These are phyloP conservation scores for Xylaria flabelliformis DNA, from an alignment of 495 filamentous ascomycete genomes.

Conservation along the genomic window DNA sequence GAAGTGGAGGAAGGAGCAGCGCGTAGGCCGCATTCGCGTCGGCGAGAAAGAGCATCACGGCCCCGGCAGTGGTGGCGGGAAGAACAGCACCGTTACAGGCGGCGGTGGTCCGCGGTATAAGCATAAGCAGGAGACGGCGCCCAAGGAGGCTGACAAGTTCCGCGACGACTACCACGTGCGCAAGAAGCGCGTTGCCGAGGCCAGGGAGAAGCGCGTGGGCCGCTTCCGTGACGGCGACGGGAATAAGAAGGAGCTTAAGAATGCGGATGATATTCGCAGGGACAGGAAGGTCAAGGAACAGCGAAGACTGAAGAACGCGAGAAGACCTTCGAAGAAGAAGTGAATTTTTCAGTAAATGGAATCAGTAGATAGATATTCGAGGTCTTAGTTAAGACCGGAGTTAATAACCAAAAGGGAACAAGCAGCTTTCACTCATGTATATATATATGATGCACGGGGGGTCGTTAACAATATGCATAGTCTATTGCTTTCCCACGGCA, in stretches of 20 bases:
- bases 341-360: background rate
- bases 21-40: conserved; percentile 72
- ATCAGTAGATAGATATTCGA: background rate
- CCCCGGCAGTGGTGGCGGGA: conserved; percentile 43
- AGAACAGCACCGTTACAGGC: conserved; percentile 28
- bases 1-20: conserved; percentile 84
- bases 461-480: background rate
- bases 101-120: conserved; percentile 63
- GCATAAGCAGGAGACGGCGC: conserved; percentile 83
- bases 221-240: conserved; percentile 70
- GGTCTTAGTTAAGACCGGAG: background rate
- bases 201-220: conserved; percentile 81
- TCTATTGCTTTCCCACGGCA: conserved; percentile 14
- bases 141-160: conserved; percentile 90
- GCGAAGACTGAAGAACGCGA: conserved; percentile 85
- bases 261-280: conserved; percentile 83
- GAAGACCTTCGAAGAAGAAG: conserved; percentile 79
- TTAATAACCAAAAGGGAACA: background rate
- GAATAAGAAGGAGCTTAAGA: conserved; percentile 77
- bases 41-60: conserved; percentile 81
- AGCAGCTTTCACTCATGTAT: background rate
- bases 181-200: conserved; percentile 88
- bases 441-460: no score
- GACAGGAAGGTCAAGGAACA: conserved; percentile 75
- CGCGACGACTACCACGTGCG: conserved; percentile 86